Conservation (phyloP, 1,284 basidiomycete genomes). For the Fomitopsis pinicola region DNA sequence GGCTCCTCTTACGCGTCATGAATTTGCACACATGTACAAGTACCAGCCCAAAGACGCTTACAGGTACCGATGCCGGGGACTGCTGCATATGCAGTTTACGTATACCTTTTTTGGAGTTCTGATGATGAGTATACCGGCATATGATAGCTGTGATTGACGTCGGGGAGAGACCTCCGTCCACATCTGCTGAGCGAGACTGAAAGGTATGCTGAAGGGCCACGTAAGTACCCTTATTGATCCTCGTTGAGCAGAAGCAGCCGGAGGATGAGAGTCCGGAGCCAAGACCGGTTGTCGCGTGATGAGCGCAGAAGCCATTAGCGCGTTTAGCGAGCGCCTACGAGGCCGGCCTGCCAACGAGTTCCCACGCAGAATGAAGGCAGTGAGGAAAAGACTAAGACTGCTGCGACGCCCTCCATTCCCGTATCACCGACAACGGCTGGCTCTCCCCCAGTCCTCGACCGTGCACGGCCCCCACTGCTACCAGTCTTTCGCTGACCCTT, state of each 20-base stretch:
- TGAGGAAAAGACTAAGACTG: slow-evolving; percentile 8
- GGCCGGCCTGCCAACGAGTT: slow-evolving; percentile 10
- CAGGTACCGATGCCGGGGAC: too few species aligned
- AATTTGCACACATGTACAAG: too few species aligned
- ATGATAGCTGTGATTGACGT: too few species aligned
- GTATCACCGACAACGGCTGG: slow-evolving; percentile 1
- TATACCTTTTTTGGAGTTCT: too few species aligned
- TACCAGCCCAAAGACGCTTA: too few species aligned
- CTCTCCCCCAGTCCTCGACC: slow-evolving; percentile 5
- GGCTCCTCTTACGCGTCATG: too few species aligned
- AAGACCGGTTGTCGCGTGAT: not conserved
- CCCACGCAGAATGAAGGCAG: slow-evolving; percentile 12
- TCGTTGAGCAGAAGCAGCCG: not conserved
- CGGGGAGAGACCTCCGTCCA: too few species aligned
- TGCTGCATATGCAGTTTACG: too few species aligned
- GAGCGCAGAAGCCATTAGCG: not conserved
- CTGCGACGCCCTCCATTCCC: not conserved
- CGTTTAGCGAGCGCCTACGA: not conserved
- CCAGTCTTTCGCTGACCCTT: slow-evolving; percentile 23
- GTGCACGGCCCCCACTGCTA: slow-evolving; percentile 16
- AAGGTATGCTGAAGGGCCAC: too few species aligned
- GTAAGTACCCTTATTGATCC: too few species aligned
- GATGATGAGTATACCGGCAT: too few species aligned
- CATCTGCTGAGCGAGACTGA: too few species aligned
- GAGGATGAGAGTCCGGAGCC: not conserved